Evolutionary conservation across 768 basidiomycete genomes (phyloP).

Genomic region (Cystobasidium ongulense): DNA sequence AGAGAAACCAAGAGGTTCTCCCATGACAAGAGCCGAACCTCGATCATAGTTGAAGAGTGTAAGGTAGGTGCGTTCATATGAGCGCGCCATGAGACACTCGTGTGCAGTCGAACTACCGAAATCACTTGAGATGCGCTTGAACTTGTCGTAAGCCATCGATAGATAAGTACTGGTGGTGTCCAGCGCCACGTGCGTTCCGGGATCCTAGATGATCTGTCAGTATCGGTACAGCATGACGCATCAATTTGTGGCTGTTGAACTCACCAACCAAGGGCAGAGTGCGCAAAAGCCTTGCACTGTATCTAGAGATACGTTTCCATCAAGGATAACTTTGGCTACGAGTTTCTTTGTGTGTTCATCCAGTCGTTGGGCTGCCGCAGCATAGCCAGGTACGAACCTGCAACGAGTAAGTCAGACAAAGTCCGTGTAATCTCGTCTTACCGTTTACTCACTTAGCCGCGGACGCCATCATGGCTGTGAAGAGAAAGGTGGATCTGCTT

Average conservation of each 20-base stretch:
- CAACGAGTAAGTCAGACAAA: background rate
- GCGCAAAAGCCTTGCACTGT: conserved; percentile 1
- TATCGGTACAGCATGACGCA: background rate
- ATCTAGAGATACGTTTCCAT: background rate
- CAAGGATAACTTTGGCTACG: background rate
- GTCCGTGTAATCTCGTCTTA: background rate
- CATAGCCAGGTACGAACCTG: background rate
- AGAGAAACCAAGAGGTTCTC: background rate
- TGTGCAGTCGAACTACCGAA: background rate
- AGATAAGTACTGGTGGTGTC: conserved; percentile 3
- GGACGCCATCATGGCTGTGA: background rate
- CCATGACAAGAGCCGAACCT: background rate
- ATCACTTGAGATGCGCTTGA: background rate
- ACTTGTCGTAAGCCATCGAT: background rate
- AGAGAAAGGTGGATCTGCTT: background rate
- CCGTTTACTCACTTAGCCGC: background rate
- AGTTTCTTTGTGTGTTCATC: background rate
- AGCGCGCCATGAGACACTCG: background rate
- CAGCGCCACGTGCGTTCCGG: background rate
- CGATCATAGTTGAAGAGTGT: conserved; percentile 9
- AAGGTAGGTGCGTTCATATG: background rate
- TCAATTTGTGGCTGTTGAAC: background rate
- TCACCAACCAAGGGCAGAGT: background rate
- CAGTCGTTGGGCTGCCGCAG: background rate
- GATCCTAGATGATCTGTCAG: background rate